These are phyloP conservation scores for Lentinula guzmanii DNA, from an alignment of 768 basidiomycete species.

Conservation along the genomic window DNA sequence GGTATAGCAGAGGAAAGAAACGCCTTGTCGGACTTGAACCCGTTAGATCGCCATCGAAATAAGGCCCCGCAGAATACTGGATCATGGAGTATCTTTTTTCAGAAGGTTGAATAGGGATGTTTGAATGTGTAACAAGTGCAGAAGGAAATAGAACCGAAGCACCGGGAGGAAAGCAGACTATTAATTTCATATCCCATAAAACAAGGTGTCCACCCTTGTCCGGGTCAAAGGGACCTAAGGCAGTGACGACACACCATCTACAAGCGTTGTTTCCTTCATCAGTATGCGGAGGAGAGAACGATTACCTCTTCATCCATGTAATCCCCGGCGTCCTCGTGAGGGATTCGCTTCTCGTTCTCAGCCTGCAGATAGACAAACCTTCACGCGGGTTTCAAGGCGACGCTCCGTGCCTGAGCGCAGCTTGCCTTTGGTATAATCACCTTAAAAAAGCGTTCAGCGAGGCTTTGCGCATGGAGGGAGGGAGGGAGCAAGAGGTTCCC, in stretches of 20 bases:
- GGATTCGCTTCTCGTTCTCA: too few species aligned
- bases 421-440: too few species aligned
- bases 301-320: background rate
- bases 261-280: constrained; percentile 8
- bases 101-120: background rate
- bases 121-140: constrained; percentile 12
- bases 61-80: constrained; percentile 18
- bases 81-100: constrained; percentile 8
- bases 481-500: too few species aligned
- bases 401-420: too few species aligned
- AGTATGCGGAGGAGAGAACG: background rate
- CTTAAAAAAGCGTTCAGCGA: too few species aligned
- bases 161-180: constrained; percentile 16
- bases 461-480: too few species aligned
- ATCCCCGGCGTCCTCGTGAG: too few species aligned
- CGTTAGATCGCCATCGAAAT: constrained; percentile 16
- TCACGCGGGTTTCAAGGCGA: too few species aligned
- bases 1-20: background rate
- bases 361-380: too few species aligned
- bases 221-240: constrained; percentile 9
- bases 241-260: constrained; percentile 11
- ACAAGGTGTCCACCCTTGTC: constrained; percentile 16
- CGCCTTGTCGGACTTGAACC: background rate
- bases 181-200: constrained; percentile 12
- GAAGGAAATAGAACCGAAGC: constrained; percentile 16